A percentile compares a stretch with the other conserved stretches of the same genome.
These are phyloP conservation scores for Thecaphora thlaspeos DNA, from an alignment of 1,284 basidiomycete species.

Conservation along the genomic window DNA sequence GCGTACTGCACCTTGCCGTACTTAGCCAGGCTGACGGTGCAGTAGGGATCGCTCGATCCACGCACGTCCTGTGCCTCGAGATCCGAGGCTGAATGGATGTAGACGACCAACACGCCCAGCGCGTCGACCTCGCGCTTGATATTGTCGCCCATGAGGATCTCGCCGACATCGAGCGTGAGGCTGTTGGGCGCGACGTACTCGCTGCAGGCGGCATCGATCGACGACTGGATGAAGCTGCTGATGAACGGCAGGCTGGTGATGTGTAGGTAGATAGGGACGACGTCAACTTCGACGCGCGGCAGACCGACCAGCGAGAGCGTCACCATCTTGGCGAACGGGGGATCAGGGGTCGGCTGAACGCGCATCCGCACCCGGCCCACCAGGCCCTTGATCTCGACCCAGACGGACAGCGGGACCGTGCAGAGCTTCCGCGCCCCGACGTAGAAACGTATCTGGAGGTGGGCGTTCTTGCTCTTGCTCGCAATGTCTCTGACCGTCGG, in stretches of 20 bases:
- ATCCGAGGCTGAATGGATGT: conserved; percentile 33
- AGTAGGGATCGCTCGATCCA: conserved; percentile 40
- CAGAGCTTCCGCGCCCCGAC: conserved; percentile 27
- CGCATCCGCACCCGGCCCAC: conserved; percentile 28
- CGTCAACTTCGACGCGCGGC: conserved; percentile 34
- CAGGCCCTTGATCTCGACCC: conserved; percentile 43
- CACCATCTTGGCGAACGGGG: conserved; percentile 40
- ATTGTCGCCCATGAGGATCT: conserved; percentile 41
- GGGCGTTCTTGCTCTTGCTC: conserved; percentile 28
- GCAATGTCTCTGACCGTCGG: conserved; percentile 17
- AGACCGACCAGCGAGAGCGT: conserved; percentile 39
- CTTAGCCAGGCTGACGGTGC: conserved; percentile 29
- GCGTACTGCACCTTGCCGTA: conserved; percentile 34
- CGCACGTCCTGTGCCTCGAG: conserved; percentile 37
- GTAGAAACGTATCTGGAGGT: conserved; percentile 38
- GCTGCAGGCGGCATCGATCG: conserved; percentile 39
- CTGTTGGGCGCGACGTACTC: conserved; percentile 41
- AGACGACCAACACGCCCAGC: conserved; percentile 16
- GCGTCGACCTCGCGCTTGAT: conserved; percentile 29
- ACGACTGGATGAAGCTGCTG: conserved; percentile 37
- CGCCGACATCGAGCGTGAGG: conserved; percentile 38
- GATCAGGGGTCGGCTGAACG: conserved; percentile 36
- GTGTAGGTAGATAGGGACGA: conserved; percentile 37
- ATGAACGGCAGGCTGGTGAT: conserved; percentile 33
- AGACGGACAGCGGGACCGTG: conserved; percentile 36